Evolutionary conservation across 805 yeast genomes (phyloP).

Genomic region (Starmera pachycereana): DNA sequence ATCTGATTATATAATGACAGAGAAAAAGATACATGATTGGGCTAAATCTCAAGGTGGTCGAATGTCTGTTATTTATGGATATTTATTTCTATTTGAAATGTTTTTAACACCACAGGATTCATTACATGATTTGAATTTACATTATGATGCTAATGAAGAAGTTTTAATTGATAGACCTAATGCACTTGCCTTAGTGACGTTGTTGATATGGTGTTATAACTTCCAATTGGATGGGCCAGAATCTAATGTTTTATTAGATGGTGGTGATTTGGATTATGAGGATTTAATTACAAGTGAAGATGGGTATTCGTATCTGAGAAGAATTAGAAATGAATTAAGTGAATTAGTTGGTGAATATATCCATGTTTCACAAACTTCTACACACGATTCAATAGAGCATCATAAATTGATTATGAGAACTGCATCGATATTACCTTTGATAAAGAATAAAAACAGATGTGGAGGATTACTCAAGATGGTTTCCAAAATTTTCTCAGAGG

Average conservation of each 20-base stretch:
- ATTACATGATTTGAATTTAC: slow-evolving; percentile 28
- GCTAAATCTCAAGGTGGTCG: slow-evolving; percentile 36
- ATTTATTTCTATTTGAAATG: slow-evolving; percentile 51
- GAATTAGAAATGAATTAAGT: slow-evolving; percentile 35
- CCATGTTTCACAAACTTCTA: slow-evolving; percentile 14
- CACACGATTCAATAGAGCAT: slow-evolving; percentile 25
- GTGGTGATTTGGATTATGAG: slow-evolving; percentile 6
- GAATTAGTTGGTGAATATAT: slow-evolving; percentile 21
- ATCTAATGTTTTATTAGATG: slow-evolving; percentile 19
- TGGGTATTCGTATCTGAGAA: slow-evolving; percentile 38
- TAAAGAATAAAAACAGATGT: slow-evolving; percentile 35
- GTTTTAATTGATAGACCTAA: slow-evolving; percentile 31
- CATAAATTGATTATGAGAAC: slow-evolving; percentile 32
- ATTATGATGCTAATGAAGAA: slow-evolving; percentile 42
- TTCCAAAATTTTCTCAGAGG: slow-evolving; percentile 26
- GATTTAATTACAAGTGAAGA: slow-evolving; percentile 30
- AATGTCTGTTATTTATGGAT: slow-evolving; percentile 49
- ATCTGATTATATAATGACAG: slow-evolving; percentile 37
- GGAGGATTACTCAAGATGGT: slow-evolving; percentile 45
- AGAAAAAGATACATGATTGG: slow-evolving; percentile 43
- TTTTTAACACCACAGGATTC: slow-evolving; percentile 43
- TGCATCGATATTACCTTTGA: slow-evolving; percentile 28
- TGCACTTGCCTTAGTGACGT: slow-evolving; percentile 21
- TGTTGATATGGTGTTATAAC: slow-evolving; percentile 42
- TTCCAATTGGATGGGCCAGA: slow-evolving; percentile 40